A percentile compares a stretch with the other conserved stretches of the same genome.
These are phyloP conservation scores for Blastobotrys illinoisensis DNA, from an alignment of 1,139 yeast genomes.

Conservation along the genomic window DNA sequence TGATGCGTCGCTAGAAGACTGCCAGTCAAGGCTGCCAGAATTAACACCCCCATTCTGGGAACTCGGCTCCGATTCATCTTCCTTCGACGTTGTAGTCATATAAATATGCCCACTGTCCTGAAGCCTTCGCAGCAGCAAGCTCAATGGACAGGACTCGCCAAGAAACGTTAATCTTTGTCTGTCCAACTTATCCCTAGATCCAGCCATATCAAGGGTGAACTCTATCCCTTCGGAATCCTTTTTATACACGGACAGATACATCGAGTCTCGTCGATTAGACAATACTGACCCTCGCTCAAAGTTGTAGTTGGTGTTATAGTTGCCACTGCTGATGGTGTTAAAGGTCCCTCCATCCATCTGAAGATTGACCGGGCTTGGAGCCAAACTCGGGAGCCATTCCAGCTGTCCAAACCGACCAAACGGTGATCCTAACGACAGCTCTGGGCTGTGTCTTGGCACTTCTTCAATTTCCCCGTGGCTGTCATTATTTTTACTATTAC, in stretches of 20 bases:
- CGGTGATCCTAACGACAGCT: neutral
- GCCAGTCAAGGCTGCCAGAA: neutral
- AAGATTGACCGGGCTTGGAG: neutral
- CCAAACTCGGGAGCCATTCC: neutral
- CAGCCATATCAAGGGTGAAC: neutral
- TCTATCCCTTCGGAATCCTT: constrained; percentile 7
- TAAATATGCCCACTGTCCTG: constrained; percentile 15
- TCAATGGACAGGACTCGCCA: constrained; percentile 16
- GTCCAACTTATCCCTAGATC: neutral
- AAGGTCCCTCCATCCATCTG: neutral
- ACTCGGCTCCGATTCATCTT: constrained; percentile 1
- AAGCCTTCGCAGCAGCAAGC: constrained; percentile 12
- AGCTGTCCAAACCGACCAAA: neutral
- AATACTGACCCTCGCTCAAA: neutral
- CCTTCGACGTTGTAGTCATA: neutral
- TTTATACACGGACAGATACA: constrained; percentile 1
- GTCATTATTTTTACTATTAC: neutral
- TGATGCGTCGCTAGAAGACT: neutral
- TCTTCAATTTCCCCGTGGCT: neutral
- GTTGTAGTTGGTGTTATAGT: neutral
- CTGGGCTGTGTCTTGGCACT: neutral
- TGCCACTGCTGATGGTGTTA: neutral
- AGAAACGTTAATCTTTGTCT: constrained; percentile 9
- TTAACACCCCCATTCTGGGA: neutral
- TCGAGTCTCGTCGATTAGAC: neutral